Percentiles rank a stretch among this genome's conserved stretches.
Conservation (phyloP, 2,329 filamentous ascomycete genomes). For the Calonectria ilicicola region DNA sequence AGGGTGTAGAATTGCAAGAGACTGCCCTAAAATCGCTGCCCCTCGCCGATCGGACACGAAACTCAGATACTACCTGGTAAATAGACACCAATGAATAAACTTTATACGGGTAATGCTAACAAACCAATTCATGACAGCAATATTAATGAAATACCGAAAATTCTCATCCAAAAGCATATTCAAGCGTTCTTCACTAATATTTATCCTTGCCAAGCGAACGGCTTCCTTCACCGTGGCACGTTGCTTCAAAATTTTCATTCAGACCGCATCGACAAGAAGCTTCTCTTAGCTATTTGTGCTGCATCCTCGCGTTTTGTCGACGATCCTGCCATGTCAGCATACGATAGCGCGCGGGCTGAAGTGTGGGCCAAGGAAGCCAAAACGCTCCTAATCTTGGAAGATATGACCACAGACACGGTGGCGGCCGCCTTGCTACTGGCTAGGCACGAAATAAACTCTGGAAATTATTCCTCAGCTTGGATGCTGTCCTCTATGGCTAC, state of each 20-base stretch:
- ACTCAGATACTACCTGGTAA: background rate
- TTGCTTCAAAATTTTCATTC: constrained; percentile 10
- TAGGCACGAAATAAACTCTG: constrained; percentile 10
- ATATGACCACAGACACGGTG: constrained; percentile 10
- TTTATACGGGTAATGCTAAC: too few species aligned
- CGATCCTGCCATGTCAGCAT: background rate
- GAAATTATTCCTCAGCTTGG: constrained; percentile 14
- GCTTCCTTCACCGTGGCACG: constrained; percentile 8
- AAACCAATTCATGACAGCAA: background rate
- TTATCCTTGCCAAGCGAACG: constrained; percentile 13
- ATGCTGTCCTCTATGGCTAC: constrained; percentile 16
- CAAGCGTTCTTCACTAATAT: constrained; percentile 12
- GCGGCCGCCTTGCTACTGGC: constrained; percentile 8
- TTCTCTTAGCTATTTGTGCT: constrained; percentile 7
- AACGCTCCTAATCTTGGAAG: constrained; percentile 3
- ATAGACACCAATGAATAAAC: background rate
- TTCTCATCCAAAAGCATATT: background rate
- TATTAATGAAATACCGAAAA: constrained; percentile 1
- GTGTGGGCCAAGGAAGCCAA: constrained; percentile 16
- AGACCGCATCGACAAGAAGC: background rate
- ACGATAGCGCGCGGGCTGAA: background rate
- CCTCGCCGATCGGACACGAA: too few species aligned
- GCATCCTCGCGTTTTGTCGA: background rate
- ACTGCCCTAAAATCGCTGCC: background rate
- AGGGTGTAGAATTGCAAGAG: too few species aligned